Evolutionary conservation across 352 stramenopile genomes (phyloP).

Genomic region (Globisporangium barbulae): DNA sequence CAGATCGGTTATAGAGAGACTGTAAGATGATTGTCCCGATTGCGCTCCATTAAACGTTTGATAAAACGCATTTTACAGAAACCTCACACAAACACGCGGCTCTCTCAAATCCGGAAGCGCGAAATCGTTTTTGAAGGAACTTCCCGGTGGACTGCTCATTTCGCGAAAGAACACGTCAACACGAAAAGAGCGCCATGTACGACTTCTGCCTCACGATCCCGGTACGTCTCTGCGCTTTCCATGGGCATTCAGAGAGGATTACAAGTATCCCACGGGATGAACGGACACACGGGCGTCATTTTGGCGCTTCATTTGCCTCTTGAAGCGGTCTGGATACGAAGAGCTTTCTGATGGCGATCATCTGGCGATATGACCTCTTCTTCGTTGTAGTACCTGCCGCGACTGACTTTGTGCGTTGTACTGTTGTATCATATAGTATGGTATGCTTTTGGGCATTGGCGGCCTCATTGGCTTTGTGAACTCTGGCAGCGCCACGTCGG

Average conservation of each 20-base stretch:
- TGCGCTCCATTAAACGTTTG: too few relatives aligned
- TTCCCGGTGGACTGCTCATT: not conserved
- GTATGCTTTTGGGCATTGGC: slow-evolving; percentile 62
- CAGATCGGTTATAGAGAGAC: too few relatives aligned
- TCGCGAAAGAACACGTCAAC: slow-evolving; percentile 5
- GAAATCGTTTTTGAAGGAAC: not conserved
- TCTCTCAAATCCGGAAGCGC: too few relatives aligned
- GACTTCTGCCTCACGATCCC: slow-evolving; percentile 87
- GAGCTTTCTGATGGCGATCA: not conserved
- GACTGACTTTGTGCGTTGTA: slow-evolving; percentile 3
- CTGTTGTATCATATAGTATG: slow-evolving; percentile 45
- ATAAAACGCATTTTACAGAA: not conserved
- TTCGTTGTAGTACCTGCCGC: not conserved
- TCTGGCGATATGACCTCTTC: not conserved
- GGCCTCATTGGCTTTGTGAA: slow-evolving; percentile 75
- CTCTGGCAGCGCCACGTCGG: slow-evolving; percentile 66
- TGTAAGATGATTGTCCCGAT: too few relatives aligned
- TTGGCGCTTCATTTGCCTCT: not conserved
- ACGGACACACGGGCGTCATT: not conserved
- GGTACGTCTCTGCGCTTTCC: slow-evolving; percentile 34
- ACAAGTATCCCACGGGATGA: not conserved
- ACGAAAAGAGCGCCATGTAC: slow-evolving; percentile 47
- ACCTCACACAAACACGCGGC: not conserved
- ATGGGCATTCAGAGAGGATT: not conserved
- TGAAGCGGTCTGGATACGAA: slow-evolving; percentile 3